Evolutionary conservation across 2,329 filamentous ascomycete species (phyloP), one percentile per base, ranked within the genome.

Genomic region (Xylariales sp.): DNA sequence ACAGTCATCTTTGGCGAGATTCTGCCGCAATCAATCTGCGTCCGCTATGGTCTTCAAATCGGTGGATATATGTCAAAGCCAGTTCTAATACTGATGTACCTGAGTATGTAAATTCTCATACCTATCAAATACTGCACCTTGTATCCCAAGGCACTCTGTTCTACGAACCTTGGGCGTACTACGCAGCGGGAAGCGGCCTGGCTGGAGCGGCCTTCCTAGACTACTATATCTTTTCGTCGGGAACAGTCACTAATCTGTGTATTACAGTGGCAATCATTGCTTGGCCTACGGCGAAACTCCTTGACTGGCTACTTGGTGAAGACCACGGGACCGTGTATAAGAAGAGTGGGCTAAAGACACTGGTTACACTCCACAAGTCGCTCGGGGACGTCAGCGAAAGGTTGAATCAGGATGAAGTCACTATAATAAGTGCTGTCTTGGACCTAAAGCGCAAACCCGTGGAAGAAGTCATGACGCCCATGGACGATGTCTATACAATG

Each of bases 281-380:
- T 33, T 98, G 88, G 84, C 93, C 93, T 3, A 94, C 88, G 5
- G 93, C 93, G 16, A 95, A 97, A 66, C 78, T 98, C 15, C 85
- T 98, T 55, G 93, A 98, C 66, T 88, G 80, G 68, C 76, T 96
- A 7, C 80, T 98, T 3, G 93, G 93, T 46, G 86, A 95, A 64
- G 91, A 97, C 57, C 91, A 97, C 60, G 91, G 91, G 40, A 96
- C 90, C 1, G 82, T 91, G 31, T 98, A 98, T 78, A 97, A 97
- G 69, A 98, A 97, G 71, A 91, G 89, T 46, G 93, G 93, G 0
- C 69, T 98, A 53, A 98, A 98, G 71, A 97, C 93, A 0, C 73
- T 98, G 21, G 93, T 98, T 20, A 95, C 89, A 1, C 73, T 98
- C 12, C 93, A 98, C 69, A 89, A 94, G 64, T 94, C 87, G 2